Conservation (phyloP, 768 basidiomycete genomes). For the Naematelia encephala region DNA sequence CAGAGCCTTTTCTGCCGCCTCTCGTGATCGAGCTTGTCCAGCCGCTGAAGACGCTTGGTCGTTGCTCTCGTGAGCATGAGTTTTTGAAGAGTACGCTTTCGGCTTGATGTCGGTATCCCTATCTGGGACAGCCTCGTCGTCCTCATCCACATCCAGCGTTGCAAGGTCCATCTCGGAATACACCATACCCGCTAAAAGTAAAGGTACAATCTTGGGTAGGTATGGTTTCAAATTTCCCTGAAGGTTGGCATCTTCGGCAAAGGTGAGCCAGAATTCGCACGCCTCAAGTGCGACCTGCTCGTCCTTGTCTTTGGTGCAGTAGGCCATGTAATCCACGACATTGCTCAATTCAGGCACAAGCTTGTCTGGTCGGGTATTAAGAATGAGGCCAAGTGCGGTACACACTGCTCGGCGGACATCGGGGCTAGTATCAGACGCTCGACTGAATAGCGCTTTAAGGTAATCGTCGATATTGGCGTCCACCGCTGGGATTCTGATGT, state of each 20-base stretch:
- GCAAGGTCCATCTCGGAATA: slow-evolving; percentile 95
- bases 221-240: slow-evolving; percentile 78
- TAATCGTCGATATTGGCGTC: slow-evolving; percentile 88
- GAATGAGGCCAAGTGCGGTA: slow-evolving; percentile 86
- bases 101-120: slow-evolving; percentile 96
- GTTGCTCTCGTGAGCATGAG: slow-evolving; percentile 69
- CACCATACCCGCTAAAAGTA: slow-evolving; percentile 94
- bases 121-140: slow-evolving; percentile 78
- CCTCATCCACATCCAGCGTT: slow-evolving; percentile 90
- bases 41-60: slow-evolving; percentile 52
- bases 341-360: slow-evolving; percentile 92
- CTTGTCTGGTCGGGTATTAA: slow-evolving; percentile 90
- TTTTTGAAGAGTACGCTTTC: slow-evolving; percentile 78
- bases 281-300: slow-evolving; percentile 93
- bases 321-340: slow-evolving; percentile 98
- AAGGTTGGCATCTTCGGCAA: slow-evolving; percentile 90
- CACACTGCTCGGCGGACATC: slow-evolving; percentile 93
- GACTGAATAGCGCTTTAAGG: slow-evolving; percentile 88
- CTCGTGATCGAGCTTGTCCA: slow-evolving; percentile 31
- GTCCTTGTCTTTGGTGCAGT: slow-evolving; percentile 95
- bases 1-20: slow-evolving; percentile 64
- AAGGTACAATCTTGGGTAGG: slow-evolving; percentile 85
- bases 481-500: slow-evolving; percentile 79
- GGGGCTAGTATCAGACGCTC: slow-evolving; percentile 90
- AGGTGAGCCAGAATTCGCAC: slow-evolving; percentile 99